Percentiles rank a stretch among this genome's conserved stretches.
Conservation (phyloP, 495 filamentous ascomycete species). For the Ascodesmis nigricans region DNA sequence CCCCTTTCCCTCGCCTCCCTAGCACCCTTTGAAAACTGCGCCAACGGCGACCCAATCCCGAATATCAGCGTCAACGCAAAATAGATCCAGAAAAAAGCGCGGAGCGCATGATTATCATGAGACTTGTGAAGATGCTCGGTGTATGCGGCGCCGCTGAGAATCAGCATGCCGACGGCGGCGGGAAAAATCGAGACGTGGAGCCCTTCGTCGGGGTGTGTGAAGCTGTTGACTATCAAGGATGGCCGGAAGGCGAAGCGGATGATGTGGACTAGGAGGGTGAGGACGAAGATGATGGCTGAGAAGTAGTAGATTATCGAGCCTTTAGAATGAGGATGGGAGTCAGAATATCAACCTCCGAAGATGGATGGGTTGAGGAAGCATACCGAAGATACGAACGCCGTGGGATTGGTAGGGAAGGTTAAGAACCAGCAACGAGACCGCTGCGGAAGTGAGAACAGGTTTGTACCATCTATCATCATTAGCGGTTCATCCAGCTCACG, state of each 20-base stretch:
- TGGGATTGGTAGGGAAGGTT: conserved; percentile 13
- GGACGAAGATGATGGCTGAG: conserved; percentile 14
- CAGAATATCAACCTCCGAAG: conserved; percentile 4
- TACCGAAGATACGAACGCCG: conserved; percentile 16
- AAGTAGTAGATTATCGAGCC: conserved; percentile 14
- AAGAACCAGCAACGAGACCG: conserved; percentile 14
- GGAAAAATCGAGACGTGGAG: conserved; percentile 16
- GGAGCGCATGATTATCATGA: conserved; percentile 5
- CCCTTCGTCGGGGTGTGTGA: conserved; percentile 12
- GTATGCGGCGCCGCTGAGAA: conserved; percentile 18
- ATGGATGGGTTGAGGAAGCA: background rate
- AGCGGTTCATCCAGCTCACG: background rate
- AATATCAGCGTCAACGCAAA: conserved; percentile 12
- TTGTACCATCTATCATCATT: conserved; percentile 15
- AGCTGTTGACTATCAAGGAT: conserved; percentile 10
- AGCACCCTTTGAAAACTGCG: no score
- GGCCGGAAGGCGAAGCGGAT: conserved; percentile 15
- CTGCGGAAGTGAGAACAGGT: conserved; percentile 14
- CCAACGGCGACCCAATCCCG: conserved; percentile 12
- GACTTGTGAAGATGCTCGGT: conserved; percentile 15
- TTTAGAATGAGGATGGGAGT: background rate
- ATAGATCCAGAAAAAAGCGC: conserved; percentile 18
- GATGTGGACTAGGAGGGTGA: conserved; percentile 12
- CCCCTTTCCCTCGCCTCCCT: no score
- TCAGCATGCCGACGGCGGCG: conserved; percentile 15